Evolutionary conservation across 345 rosid genomes (phyloP).

Genomic region (Gossypium sturtianum): DNA sequence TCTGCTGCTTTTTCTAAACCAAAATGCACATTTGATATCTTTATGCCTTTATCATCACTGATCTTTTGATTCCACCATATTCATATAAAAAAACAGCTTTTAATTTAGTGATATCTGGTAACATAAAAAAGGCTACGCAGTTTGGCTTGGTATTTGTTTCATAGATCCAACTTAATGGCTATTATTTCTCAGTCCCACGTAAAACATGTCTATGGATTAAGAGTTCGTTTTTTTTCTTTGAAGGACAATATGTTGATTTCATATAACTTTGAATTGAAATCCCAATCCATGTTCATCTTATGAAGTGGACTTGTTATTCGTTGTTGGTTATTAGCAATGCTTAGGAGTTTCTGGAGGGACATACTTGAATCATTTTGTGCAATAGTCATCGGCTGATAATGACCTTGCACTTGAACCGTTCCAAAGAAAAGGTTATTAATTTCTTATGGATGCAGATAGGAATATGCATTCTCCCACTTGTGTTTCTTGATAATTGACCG

Average conservation of each 20-base stretch:
- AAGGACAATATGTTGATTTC: neutral
- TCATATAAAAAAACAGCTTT: neutral
- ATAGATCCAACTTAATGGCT: neutral
- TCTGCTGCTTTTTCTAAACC: neutral
- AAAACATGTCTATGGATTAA: neutral
- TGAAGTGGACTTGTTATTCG: neutral
- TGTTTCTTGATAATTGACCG: neutral
- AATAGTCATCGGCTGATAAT: neutral
- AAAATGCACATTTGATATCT: neutral
- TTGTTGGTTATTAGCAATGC: neutral
- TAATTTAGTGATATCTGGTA: neutral
- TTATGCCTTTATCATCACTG: neutral
- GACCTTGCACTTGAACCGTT: neutral
- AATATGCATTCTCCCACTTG: neutral
- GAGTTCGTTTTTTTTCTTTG: neutral
- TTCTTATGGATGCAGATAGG: neutral
- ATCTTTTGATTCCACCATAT: neutral
- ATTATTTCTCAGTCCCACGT: neutral
- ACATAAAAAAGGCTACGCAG: neutral
- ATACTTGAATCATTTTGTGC: neutral
- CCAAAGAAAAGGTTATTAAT: neutral
- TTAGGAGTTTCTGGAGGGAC: neutral
- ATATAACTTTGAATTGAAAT: neutral
- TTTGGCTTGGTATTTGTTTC: neutral
- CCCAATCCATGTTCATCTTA: neutral